Percentiles rank a stretch among this genome's conserved stretches.
phyloP scores from a whole-genome alignment of 75 land plant species.

The Cryptomeria japonica region DNA sequence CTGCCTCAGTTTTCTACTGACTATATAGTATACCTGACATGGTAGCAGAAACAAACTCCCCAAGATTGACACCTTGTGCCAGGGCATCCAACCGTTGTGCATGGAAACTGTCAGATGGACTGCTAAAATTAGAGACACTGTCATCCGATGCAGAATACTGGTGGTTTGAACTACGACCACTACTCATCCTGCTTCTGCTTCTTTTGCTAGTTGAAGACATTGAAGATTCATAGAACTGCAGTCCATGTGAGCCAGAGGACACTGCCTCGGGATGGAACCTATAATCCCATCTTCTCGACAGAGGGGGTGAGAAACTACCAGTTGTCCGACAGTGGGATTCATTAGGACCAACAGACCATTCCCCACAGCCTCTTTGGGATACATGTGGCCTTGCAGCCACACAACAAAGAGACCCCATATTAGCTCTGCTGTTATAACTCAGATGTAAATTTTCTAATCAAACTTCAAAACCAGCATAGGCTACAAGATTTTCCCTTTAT shows the following conservation, averaged over 20 bases:
- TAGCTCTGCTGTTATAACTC: slow-evolving; percentile 32
- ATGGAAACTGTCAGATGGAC: slow-evolving; percentile 59
- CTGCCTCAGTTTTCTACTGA: neutral
- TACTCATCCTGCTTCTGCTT: slow-evolving; percentile 57
- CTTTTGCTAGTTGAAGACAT: slow-evolving; percentile 50
- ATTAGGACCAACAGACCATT: slow-evolving; percentile 56
- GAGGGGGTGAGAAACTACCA: slow-evolving; percentile 66
- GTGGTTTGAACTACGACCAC: slow-evolving; percentile 18
- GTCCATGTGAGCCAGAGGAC: slow-evolving; percentile 27
- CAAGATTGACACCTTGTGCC: slow-evolving; percentile 40
- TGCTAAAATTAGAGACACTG: slow-evolving; percentile 36
- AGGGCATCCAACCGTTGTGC: slow-evolving; percentile 52
- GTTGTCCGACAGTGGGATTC: slow-evolving; percentile 79
- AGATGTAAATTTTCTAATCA: neutral
- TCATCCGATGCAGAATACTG: slow-evolving; percentile 46
- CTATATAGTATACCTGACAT: slow-evolving; percentile 33
- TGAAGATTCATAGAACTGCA: slow-evolving; percentile 38
- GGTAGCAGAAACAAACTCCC: slow-evolving; percentile 25
- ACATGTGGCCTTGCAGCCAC: slow-evolving; percentile 96
- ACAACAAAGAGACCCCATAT: slow-evolving; percentile 89
- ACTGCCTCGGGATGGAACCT: slow-evolving; percentile 39
- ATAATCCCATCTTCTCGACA: slow-evolving; percentile 47
- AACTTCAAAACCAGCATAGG: neutral
- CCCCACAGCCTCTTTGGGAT: slow-evolving; percentile 40
- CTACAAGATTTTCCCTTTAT: neutral